Conservation (phyloP, 495 filamentous ascomycete species). For the Chaetomium tenue region DNA sequence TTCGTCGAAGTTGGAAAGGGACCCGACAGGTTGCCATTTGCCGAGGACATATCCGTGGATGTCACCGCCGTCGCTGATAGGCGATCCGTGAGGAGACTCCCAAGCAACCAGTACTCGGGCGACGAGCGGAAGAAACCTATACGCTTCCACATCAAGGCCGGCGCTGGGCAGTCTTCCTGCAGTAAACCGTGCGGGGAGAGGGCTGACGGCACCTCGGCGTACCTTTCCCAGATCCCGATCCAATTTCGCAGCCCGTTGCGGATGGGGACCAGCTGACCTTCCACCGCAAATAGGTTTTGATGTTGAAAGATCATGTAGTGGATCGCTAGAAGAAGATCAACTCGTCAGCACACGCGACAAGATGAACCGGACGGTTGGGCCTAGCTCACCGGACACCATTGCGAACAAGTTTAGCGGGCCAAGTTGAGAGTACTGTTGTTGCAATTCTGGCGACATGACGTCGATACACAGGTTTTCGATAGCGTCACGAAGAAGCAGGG, state of each 20-base stretch:
- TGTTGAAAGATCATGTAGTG: conserved; percentile 39
- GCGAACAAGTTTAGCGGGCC: conserved; percentile 36
- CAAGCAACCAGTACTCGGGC: conserved; percentile 35
- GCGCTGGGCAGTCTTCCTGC: conserved; percentile 20
- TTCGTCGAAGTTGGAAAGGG: neutral
- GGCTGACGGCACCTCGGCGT: conserved; percentile 21
- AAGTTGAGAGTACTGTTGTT: conserved; percentile 26
- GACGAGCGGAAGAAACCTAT: conserved; percentile 33
- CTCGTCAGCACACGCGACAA: neutral
- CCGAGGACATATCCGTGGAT: neutral
- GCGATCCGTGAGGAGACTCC: conserved; percentile 31
- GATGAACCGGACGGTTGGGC: neutral
- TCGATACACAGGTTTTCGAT: conserved; percentile 30
- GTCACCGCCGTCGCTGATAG: conserved; percentile 18
- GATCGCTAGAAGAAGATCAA: conserved; percentile 24
- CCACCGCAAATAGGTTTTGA: conserved; percentile 34
- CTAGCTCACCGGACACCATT: conserved; percentile 33
- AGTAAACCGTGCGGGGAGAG: conserved; percentile 26
- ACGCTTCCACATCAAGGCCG: conserved; percentile 32
- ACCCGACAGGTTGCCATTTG: conserved; percentile 7
- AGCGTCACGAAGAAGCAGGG: conserved; percentile 30
- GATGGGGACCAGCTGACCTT: conserved; percentile 34
- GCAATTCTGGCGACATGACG: conserved; percentile 16
- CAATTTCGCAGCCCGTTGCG: conserved; percentile 33
- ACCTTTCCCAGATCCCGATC: conserved; percentile 34